Base-by-base conservation (phyloP, 2,329 filamentous ascomycete species). In the Ceratocystis cubensis region DNA sequence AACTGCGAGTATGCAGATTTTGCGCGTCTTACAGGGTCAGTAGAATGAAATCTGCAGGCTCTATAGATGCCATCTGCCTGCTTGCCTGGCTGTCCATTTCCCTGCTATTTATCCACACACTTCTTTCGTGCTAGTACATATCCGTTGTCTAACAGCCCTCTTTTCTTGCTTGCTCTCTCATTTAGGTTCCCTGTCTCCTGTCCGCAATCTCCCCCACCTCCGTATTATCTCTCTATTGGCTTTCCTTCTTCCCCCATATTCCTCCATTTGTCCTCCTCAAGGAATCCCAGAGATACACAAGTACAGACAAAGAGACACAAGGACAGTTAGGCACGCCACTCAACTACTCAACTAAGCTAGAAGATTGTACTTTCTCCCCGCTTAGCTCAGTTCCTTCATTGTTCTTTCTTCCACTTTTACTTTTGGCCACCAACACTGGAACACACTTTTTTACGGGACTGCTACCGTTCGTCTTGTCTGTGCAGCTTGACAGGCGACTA, bases 401-500 rank as follows among this genome's bases (percentile, higher is more conserved):
- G 56, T 59, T 59, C 56, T 37, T 59, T 30, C 56, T 59, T 59
- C 13, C 33, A n/a, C 15, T 25, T 59, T 59, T 37, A 25, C 25
- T 17, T 53, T 15, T 25, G 8, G 13, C 15, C 20, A 25, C 10
- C 48, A 53, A 53, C 48, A 53, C 48, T 15, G 48, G 25, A 30
- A 5, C 28, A 17, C 53, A 1, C 15, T 8, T 28, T 28, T 28
- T 57, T 20, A 15, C 53, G 13, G 4, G 37, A 57, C 28, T 57
- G 48, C 48, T n/a, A 28, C n/a, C 30, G 28, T 37, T 25, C 56
- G 33, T 37, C 15, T 37, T 59, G 28, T 37, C 30, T 59, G 56
- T 59, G 56, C 56, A 33, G 56, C 56, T 59, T 59, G 56, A 59
- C 30, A 33, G 56, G 17, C 56, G 30, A 59, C 56, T 30, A 59